A percentile compares a stretch with the other conserved stretches of the same genome.
Conservation (phyloP, 2,329 filamentous ascomycete genomes). For the Metarhizium robertsii region DNA sequence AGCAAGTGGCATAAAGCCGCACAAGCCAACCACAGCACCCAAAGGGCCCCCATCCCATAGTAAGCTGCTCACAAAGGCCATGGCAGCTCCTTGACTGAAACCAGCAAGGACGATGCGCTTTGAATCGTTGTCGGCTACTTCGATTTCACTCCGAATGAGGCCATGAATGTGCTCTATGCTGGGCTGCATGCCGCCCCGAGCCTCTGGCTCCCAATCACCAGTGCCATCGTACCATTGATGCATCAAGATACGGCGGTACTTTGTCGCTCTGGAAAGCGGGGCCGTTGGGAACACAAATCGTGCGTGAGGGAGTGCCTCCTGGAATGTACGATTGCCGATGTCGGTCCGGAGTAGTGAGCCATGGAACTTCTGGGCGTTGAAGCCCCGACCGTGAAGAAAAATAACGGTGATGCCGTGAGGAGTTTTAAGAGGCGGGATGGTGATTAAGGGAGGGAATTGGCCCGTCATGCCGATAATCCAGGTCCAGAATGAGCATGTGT, state of each 20-base stretch:
- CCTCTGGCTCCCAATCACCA: conserved; percentile 24
- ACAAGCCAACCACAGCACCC: conserved; percentile 32
- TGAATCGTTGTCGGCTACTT: conserved; percentile 21
- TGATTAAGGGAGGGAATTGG: conserved; percentile 14
- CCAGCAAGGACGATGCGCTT: conserved; percentile 36
- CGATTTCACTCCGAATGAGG: conserved; percentile 26
- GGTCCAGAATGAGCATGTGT: not conserved
- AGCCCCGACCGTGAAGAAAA: conserved; percentile 41
- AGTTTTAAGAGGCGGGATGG: conserved; percentile 12
- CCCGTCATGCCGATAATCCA: conserved; percentile 2
- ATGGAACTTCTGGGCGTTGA: conserved; percentile 29
- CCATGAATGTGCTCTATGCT: conserved; percentile 29
- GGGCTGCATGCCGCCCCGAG: conserved; percentile 27
- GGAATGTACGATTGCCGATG: conserved; percentile 16
- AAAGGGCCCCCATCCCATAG: conserved; percentile 31
- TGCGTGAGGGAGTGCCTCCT: conserved; percentile 27
- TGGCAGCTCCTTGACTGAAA: conserved; percentile 45
- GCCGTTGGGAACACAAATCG: conserved; percentile 44
- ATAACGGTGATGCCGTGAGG: conserved; percentile 36
- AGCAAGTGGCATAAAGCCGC: conserved; percentile 35
- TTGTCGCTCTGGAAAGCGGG: conserved; percentile 20
- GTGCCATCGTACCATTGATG: conserved; percentile 27
- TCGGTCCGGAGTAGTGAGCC: conserved; percentile 24
- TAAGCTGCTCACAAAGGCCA: conserved; percentile 30
- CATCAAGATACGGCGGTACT: conserved; percentile 22